phyloP scores from a whole-genome alignment of 2,329 filamentous ascomycete species.

The Ophiostoma tasmaniense region DNA sequence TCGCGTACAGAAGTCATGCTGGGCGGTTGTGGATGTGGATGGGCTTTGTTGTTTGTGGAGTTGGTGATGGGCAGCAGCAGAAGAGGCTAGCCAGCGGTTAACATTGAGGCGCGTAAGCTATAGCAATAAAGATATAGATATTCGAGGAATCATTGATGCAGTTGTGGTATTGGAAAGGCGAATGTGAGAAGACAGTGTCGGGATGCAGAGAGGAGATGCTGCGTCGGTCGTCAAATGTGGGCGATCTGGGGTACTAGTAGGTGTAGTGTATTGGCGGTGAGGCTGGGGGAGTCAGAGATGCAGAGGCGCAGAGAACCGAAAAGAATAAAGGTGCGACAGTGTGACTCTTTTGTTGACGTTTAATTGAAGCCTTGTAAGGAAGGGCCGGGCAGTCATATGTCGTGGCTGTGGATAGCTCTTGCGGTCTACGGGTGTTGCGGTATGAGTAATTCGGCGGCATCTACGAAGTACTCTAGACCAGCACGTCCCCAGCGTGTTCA shows the following conservation, averaged over 20 bases:
- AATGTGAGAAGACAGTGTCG: neutral
- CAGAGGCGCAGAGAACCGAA: neutral
- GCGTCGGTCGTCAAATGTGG: neutral
- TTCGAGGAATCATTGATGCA: constrained; percentile 27
- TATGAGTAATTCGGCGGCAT: neutral
- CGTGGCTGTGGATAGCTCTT: neutral
- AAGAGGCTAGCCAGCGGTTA: neutral
- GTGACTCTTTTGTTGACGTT: neutral
- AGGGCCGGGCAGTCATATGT: too few relatives aligned
- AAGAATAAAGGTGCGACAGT: neutral
- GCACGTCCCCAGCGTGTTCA: too few relatives aligned
- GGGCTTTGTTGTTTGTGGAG: neutral
- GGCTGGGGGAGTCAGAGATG: neutral
- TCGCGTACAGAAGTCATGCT: constrained; percentile 57
- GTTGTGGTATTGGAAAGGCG: neutral
- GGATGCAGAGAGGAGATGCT: neutral
- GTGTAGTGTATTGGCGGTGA: neutral
- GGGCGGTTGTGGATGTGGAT: neutral
- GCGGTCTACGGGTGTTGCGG: neutral
- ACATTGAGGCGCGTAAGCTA: neutral
- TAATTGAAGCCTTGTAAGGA: neutral
- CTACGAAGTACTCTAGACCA: too few relatives aligned
- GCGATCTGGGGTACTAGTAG: neutral
- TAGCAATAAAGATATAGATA: constrained; percentile 23
- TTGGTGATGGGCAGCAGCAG: constrained; percentile 3